Evolutionary conservation across 2,329 filamentous ascomycete genomes (phyloP), one percentile per base, ranked within the genome.

Genomic region (Ceratocystis eucalypticola): DNA sequence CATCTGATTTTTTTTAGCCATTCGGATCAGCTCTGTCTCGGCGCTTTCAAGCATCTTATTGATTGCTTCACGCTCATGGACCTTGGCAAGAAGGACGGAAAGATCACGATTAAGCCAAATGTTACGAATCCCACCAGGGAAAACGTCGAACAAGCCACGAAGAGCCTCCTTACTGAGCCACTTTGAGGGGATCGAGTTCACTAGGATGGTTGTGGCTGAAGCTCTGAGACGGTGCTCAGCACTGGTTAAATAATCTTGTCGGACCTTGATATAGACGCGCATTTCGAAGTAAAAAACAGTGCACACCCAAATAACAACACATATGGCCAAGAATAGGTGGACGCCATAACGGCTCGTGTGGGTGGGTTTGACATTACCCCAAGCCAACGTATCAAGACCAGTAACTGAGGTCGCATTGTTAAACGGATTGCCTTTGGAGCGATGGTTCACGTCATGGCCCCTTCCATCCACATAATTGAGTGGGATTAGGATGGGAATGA

Each of bases 41-140:
- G 93, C 93, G 7, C 76, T 76, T 73, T 99, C 94, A 0, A 99
- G 82, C 66, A 80, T 78, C 53, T 80, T 74, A 61, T 93, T 91
- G 15, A 96, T 78, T 7, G 82, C 77, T 68, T 91, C 84, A 57
- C 94, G 84, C 69, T 84, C 78, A 62, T 89, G 83, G 59, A 97
- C 88, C 74, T 97, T 97, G 69, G 92, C 88, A 61, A 89, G 82
- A 10, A 99, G 81, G 7, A 87, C 82, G 55, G 92, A 89, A 70
- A 91, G 87, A 73, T 99, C 89, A 69, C 93, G 84, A 68, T 96
- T 99, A 71, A 99, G 86, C 92, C 93, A 99, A 61, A 99, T 89
- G 71, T 97, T 97, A 68, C 90, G 85, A 72, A 99, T 88, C 37
- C 94, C 94, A 22, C 94, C 94, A 0, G 94, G 94, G 71, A 96